A percentile compares a stretch with the other conserved stretches of the same genome.
Conservation (phyloP, 176 grass and related monocot genomes). For the Rhynchospora breviuscula region DNA sequence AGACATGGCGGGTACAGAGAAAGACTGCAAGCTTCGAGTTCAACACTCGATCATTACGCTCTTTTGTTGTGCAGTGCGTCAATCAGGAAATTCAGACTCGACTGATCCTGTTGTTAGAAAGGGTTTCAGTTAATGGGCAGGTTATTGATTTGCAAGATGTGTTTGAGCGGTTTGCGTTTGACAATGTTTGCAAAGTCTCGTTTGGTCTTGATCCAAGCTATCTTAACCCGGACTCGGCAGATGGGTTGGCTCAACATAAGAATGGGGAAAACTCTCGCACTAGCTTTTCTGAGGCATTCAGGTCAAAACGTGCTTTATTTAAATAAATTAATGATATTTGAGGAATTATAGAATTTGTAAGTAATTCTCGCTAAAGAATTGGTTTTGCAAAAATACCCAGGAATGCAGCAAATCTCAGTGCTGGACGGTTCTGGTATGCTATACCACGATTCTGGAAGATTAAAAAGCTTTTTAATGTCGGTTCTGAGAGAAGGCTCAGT, state of each 20-base stretch:
- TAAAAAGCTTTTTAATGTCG: slow-evolving; percentile 34
- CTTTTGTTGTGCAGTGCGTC: slow-evolving; percentile 35
- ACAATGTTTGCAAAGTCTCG: slow-evolving; percentile 40
- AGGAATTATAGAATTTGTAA: background rate
- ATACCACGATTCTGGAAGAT: slow-evolving; percentile 35
- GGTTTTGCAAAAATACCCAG: background rate
- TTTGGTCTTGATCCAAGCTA: slow-evolving; percentile 38
- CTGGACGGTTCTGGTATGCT: slow-evolving; percentile 38
- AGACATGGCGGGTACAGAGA: slow-evolving; percentile 49
- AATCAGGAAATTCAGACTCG: slow-evolving; percentile 17
- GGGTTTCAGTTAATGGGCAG: slow-evolving; percentile 13
- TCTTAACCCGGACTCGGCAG: background rate
- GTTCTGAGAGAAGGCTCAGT: slow-evolving; percentile 44
- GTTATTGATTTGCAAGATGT: slow-evolving; percentile 44
- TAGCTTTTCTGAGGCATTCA: slow-evolving; percentile 41
- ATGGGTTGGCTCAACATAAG: slow-evolving; percentile 23
- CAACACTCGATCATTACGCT: slow-evolving; percentile 40
- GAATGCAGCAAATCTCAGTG: slow-evolving; percentile 42
- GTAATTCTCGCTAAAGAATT: background rate
- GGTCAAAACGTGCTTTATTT: background rate
- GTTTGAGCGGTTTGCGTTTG: slow-evolving; percentile 46
- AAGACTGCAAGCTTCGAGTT: slow-evolving; percentile 56
- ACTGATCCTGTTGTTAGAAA: slow-evolving; percentile 37
- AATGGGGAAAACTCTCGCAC: background rate
- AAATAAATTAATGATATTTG: background rate